Conservation (phyloP, 106 monocot genomes). For the Dendrobium catenatum region DNA sequence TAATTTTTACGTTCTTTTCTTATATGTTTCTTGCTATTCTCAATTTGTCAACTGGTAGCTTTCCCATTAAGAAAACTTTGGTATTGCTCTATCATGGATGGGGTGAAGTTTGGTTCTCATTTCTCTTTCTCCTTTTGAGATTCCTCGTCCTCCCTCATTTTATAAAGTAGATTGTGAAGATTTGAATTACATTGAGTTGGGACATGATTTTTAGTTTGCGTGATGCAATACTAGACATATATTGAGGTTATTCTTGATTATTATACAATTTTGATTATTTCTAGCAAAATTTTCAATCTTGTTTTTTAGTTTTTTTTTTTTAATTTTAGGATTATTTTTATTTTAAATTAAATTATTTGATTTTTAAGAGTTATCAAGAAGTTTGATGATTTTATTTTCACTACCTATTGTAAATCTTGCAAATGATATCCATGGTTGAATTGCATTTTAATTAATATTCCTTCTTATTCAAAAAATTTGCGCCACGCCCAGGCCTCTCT, state of each 20-base stretch:
- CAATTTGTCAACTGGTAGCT: too few relatives aligned
- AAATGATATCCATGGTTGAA: too few relatives aligned
- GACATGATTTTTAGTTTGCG: background rate
- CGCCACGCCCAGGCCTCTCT: too few relatives aligned
- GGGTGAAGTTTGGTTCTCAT: background rate
- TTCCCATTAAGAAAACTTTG: background rate
- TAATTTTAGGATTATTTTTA: background rate
- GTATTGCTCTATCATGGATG: background rate
- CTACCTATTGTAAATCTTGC: too few relatives aligned
- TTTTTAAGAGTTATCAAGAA: too few relatives aligned
- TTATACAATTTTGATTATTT: background rate
- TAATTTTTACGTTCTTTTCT: constrained; percentile 1
- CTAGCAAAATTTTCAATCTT: background rate
- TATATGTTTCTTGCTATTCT: background rate
- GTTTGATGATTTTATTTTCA: too few relatives aligned
- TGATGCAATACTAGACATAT: background rate
- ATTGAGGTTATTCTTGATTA: background rate
- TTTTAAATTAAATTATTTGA: background rate
- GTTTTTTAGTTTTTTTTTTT: background rate
- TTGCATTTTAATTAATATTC: too few relatives aligned
- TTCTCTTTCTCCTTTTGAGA: background rate
- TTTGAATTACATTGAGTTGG: background rate
- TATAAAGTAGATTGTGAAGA: background rate
- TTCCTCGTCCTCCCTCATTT: background rate
- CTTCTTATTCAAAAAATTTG: too few relatives aligned